A percentile compares a stretch with the other conserved stretches of the same genome.
phyloP scores from a whole-genome alignment of 2,329 filamentous ascomycete genomes.

The Aspergillus luchuensis region DNA sequence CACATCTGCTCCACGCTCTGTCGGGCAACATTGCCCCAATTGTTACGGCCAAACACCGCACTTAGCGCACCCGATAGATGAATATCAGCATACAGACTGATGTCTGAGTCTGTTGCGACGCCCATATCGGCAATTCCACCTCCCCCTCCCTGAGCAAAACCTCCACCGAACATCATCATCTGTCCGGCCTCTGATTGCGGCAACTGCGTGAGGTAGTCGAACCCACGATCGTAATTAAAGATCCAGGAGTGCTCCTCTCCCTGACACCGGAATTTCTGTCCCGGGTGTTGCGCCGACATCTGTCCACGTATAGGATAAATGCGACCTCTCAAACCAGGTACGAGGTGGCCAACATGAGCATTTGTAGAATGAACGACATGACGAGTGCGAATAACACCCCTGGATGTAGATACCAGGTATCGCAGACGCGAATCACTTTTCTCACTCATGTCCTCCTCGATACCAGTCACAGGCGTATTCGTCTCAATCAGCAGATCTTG shows the following conservation, averaged over 20 bases:
- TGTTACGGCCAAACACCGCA: slow-evolving; percentile 27
- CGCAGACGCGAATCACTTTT: background rate
- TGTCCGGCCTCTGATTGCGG: slow-evolving; percentile 29
- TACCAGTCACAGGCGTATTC: slow-evolving; percentile 23
- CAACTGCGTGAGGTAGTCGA: slow-evolving; percentile 57
- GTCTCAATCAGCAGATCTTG: slow-evolving; percentile 33
- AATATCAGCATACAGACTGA: slow-evolving; percentile 28
- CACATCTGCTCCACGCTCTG: slow-evolving; percentile 31
- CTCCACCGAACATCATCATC: slow-evolving; percentile 60
- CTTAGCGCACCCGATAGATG: slow-evolving; percentile 31
- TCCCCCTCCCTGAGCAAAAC: slow-evolving; percentile 47
- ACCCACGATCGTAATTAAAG: slow-evolving; percentile 50
- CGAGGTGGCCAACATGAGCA: slow-evolving; percentile 53
- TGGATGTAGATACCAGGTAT: slow-evolving; percentile 50
- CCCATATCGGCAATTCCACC: slow-evolving; percentile 53
- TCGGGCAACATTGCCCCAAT: slow-evolving; percentile 26
- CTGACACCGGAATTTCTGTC: slow-evolving; percentile 28
- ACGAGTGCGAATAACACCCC: slow-evolving; percentile 49
- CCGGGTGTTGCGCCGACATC: slow-evolving; percentile 47
- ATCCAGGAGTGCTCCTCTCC: slow-evolving; percentile 53
- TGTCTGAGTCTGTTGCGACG: slow-evolving; percentile 48
- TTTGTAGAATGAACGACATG: slow-evolving; percentile 64
- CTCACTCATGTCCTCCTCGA: background rate
- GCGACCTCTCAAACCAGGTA: slow-evolving; percentile 48
- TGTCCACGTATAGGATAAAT: slow-evolving; percentile 44